phyloP scores from a whole-genome alignment of 1,139 yeast species.

The Suhomyces yuchorum region DNA sequence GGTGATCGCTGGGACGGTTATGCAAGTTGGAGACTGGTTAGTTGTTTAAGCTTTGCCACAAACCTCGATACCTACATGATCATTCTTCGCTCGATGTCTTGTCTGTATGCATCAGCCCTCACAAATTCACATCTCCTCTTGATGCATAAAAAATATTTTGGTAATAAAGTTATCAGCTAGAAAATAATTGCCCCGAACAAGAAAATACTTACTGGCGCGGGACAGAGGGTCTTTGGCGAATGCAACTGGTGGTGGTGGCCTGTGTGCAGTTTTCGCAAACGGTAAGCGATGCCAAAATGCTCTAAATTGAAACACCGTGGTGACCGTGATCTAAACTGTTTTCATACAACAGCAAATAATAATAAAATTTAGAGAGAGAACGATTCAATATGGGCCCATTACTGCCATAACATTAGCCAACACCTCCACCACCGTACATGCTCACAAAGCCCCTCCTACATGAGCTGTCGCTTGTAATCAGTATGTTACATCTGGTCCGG shows the following conservation, averaged over 20 bases:
- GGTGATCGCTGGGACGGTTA: neutral
- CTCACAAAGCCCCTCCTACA: neutral
- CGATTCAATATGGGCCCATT: slow-evolving; percentile 2
- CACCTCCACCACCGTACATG: neutral
- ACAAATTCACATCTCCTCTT: slow-evolving; percentile 6
- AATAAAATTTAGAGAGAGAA: neutral
- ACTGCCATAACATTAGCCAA: neutral
- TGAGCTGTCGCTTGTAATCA: neutral
- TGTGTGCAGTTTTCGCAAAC: neutral
- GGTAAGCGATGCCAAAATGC: slow-evolving; percentile 6
- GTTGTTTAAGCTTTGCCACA: slow-evolving; percentile 3
- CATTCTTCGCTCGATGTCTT: slow-evolving; percentile 6
- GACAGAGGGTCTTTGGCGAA: slow-evolving; percentile 5
- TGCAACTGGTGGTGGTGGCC: slow-evolving; percentile 1
- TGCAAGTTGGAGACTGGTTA: neutral
- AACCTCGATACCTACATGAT: slow-evolving; percentile 4
- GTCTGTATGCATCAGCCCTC: slow-evolving; percentile 6
- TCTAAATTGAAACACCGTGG: neutral
- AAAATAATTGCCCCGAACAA: slow-evolving; percentile 6
- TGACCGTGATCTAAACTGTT: neutral
- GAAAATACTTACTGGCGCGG: slow-evolving; percentile 3
- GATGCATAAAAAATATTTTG: slow-evolving; percentile 6
- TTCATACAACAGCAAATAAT: neutral
- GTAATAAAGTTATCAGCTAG: slow-evolving; percentile 2
- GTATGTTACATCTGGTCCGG: neutral